A percentile compares a stretch with the other conserved stretches of the same genome.
These are phyloP conservation scores for Fusarium virguliforme DNA, from an alignment of 2,329 filamentous ascomycete species.

Conservation along the genomic window DNA sequence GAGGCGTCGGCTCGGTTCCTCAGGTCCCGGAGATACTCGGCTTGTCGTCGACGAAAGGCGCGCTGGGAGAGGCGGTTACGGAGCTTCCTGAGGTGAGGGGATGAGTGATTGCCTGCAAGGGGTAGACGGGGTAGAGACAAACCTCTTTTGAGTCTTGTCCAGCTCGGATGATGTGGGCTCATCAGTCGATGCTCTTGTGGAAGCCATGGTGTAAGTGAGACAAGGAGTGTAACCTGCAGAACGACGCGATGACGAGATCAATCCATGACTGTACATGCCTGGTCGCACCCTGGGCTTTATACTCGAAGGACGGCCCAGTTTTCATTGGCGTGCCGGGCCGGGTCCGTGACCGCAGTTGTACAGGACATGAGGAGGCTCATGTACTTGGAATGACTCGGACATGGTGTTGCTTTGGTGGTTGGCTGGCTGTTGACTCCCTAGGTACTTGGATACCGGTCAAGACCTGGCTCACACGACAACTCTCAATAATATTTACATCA, in stretches of 20 bases:
- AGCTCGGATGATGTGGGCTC: not conserved
- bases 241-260: constrained; percentile 8
- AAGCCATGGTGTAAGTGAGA: constrained; percentile 9
- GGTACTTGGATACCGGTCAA: not conserved
- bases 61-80: constrained; percentile 9
- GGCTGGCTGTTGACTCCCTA: not conserved
- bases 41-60: constrained; percentile 14
- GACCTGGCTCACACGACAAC: too few species aligned
- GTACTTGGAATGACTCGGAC: not conserved
- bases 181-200: not conserved
- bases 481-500: not conserved
- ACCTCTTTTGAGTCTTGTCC: constrained; percentile 8
- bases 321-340: constrained; percentile 3
- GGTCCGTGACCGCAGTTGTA: not conserved
- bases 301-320: not conserved
- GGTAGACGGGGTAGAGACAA: not conserved
- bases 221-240: not conserved
- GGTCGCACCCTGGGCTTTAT: constrained; percentile 2
- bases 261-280: constrained; percentile 7
- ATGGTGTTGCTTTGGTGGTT: not conserved
- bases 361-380: not conserved
- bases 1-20: constrained; percentile 2
- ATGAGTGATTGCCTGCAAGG: not conserved
- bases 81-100: not conserved
- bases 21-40: constrained; percentile 7